These are phyloP conservation scores for Alnus rubra DNA, from an alignment of 306 rosid species.

Conservation along the genomic window DNA sequence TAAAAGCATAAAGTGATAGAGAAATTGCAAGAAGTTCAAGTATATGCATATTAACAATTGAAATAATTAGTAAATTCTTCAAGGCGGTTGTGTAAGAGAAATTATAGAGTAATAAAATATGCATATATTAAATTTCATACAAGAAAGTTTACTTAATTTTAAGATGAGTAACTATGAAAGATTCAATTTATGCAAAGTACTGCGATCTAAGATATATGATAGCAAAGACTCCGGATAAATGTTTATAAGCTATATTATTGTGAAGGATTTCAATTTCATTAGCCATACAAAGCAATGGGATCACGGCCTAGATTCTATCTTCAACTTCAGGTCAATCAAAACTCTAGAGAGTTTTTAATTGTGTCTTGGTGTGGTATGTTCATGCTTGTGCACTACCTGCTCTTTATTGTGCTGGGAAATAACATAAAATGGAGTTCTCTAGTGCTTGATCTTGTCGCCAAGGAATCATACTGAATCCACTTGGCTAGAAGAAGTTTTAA, in stretches of 20 bases:
- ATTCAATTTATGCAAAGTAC: too few relatives aligned
- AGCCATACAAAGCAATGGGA: not conserved
- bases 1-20: constrained; percentile 3
- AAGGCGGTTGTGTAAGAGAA: not conserved
- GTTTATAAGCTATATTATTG: not conserved
- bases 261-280: not conserved
- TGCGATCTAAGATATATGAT: too few relatives aligned
- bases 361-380: too few relatives aligned
- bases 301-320: not conserved
- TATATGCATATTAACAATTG: not conserved
- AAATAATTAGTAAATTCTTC: constrained; percentile 18
- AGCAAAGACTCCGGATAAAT: not conserved
- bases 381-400: not conserved
- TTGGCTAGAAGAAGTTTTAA: not conserved
- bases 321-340: not conserved
- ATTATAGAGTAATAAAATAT: not conserved
- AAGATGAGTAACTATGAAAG: too few relatives aligned
- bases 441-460: not conserved
- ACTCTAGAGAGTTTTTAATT: not conserved
- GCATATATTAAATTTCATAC: not conserved
- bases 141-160: too few relatives aligned
- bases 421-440: not conserved
- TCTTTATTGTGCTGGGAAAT: not conserved
- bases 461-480: not conserved
- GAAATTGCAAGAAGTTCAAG: not conserved